Percentiles rank a stretch among this genome's conserved stretches.
These are phyloP conservation scores for Gossypium aridum DNA, from an alignment of 441 rosid genomes.

Conservation along the genomic window DNA sequence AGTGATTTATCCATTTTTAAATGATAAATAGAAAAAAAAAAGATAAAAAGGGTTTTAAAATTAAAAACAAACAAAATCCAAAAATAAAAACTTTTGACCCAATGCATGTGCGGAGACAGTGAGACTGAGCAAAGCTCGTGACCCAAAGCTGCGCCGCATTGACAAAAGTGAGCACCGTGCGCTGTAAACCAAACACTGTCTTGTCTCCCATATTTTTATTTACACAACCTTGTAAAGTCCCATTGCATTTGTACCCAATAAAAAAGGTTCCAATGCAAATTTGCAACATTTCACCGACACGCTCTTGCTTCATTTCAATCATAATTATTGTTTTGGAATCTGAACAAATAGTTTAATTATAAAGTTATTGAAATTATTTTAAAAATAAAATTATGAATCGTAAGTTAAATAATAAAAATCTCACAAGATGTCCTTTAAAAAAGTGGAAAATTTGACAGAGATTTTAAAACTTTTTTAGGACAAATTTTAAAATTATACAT, in stretches of 20 bases:
- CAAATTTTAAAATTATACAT: too few relatives aligned
- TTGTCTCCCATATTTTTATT: neutral
- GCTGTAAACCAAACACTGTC: slow-evolving; percentile 1
- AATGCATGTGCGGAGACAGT: slow-evolving; percentile 31
- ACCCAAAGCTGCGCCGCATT: slow-evolving; percentile 23
- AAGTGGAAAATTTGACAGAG: too few relatives aligned
- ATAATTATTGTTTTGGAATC: neutral
- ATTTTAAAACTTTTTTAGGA: too few relatives aligned
- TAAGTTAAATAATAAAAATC: too few relatives aligned
- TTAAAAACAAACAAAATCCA: neutral
- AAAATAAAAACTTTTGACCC: slow-evolving; percentile 4
- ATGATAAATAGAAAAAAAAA: too few relatives aligned
- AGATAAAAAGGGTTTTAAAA: too few relatives aligned
- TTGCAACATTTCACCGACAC: neutral
- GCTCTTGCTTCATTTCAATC: neutral
- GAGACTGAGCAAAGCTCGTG: slow-evolving; percentile 32
- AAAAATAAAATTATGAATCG: too few relatives aligned
- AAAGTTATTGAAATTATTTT: too few relatives aligned
- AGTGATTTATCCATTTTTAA: too few relatives aligned
- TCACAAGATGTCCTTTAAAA: too few relatives aligned
- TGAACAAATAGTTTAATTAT: too few relatives aligned
- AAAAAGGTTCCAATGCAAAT: neutral
- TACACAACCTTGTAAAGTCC: neutral
- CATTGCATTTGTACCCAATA: neutral
- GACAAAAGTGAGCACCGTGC: slow-evolving; percentile 30